Conservation (phyloP, 2,329 filamentous ascomycete species). For the Botrytis aclada region DNA sequence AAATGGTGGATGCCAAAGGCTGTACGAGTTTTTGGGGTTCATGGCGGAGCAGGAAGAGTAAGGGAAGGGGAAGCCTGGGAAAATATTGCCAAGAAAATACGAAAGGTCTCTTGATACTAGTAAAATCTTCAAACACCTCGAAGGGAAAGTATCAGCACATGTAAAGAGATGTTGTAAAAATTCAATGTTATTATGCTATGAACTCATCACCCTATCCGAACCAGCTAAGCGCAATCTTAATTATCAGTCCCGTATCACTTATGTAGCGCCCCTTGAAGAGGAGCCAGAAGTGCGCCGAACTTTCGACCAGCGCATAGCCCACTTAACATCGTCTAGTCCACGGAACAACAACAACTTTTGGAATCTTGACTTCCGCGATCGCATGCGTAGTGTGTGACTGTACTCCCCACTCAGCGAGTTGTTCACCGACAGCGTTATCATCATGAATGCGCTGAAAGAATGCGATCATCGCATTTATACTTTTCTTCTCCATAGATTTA, state of each 20-base stretch:
- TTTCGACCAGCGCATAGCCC: not conserved
- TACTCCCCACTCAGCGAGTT: not conserved
- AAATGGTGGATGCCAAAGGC: constrained; percentile 35
- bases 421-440: not conserved
- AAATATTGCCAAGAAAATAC: constrained; percentile 26
- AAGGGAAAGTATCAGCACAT: not conserved
- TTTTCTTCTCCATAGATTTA: not conserved
- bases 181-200: not conserved
- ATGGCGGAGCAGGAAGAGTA: constrained; percentile 27
- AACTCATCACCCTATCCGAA: not conserved
- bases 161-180: not conserved
- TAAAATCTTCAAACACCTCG: not conserved
- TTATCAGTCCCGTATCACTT: not conserved
- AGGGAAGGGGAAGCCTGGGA: constrained; percentile 34
- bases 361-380: not conserved
- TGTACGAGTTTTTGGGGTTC: constrained; percentile 33
- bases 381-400: not conserved
- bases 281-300: not conserved
- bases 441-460: not conserved
- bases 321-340: constrained; percentile 3
- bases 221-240: not conserved
- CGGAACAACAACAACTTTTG: not conserved
- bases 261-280: too few species aligned
- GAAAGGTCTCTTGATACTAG: not conserved
- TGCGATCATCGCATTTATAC: not conserved